Conservation (phyloP, 176 grass and related monocot genomes). For the Musa schizocarpa region DNA sequence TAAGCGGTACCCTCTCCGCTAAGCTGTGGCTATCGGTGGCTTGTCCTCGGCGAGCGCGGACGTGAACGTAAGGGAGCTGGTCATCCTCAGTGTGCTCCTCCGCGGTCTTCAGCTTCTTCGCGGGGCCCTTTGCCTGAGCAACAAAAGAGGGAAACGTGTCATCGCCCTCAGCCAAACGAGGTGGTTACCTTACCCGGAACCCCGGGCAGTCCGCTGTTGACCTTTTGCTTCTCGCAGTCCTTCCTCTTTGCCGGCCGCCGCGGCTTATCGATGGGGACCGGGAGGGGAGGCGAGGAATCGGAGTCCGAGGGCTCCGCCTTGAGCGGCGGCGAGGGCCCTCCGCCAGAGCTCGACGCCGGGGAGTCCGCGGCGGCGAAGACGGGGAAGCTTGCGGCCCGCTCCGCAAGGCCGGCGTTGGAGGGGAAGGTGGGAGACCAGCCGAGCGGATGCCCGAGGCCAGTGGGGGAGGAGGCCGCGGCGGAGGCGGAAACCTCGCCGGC, state of each 20-base stretch:
- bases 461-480: slow-evolving; percentile 12
- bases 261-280: not conserved
- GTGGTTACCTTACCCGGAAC: not conserved
- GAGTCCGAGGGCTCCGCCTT: not conserved
- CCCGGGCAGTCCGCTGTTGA: too few relatives aligned
- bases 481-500: slow-evolving; percentile 22
- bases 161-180: slow-evolving; percentile 11
- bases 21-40: slow-evolving; percentile 25
- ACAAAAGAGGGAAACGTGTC: not conserved
- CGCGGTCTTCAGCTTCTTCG: slow-evolving; percentile 1
- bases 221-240: not conserved
- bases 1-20: slow-evolving; percentile 7
- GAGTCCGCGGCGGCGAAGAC: slow-evolving; percentile 11
- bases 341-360: slow-evolving; percentile 1
- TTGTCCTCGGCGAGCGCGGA: slow-evolving; percentile 16
- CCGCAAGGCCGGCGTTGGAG: slow-evolving; percentile 3
- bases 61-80: slow-evolving; percentile 16
- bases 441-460: not conserved
- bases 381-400: not conserved
- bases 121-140: not conserved
- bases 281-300: slow-evolving; percentile 18
- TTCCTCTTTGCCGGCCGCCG: slow-evolving; percentile 18
- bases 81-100: not conserved
- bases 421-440: slow-evolving; percentile 14
- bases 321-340: not conserved